Percentiles rank a stretch among this genome's conserved stretches.
These are phyloP conservation scores for Globisporangium paroecandrum DNA, from an alignment of 352 stramenopile genomes.

Conservation along the genomic window DNA sequence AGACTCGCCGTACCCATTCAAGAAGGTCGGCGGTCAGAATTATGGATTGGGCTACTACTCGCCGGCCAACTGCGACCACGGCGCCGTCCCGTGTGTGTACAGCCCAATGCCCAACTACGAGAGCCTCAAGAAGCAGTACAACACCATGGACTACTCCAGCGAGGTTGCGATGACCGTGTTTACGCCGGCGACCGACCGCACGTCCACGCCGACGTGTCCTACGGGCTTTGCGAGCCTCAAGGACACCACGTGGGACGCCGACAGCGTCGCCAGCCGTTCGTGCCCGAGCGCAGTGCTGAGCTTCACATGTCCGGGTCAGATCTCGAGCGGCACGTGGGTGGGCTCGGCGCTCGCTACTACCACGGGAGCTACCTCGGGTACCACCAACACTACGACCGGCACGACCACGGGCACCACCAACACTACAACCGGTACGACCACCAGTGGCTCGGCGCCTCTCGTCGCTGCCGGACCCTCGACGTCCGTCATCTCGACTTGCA, in stretches of 20 bases:
- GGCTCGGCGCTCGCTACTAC: background rate
- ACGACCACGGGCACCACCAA: background rate
- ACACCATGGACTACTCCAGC: conserved; percentile 33
- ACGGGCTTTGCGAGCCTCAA: too few species aligned
- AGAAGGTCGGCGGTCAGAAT: conserved; percentile 49
- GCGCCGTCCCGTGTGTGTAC: conserved; percentile 51
- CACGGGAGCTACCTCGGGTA: background rate
- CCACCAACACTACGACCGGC: background rate
- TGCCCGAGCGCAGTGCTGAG: conserved; percentile 10
- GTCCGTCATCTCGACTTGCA: conserved; percentile 3
- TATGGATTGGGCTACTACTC: conserved; percentile 82
- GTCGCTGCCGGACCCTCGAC: background rate
- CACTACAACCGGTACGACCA: background rate
- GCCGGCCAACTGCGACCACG: conserved; percentile 62
- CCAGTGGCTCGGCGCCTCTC: background rate
- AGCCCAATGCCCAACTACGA: conserved; percentile 75
- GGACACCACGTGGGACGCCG: background rate
- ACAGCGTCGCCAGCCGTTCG: conserved; percentile 11
- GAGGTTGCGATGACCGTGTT: conserved; percentile 29
- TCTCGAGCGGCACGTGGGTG: conserved; percentile 3
- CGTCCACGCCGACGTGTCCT: background rate
- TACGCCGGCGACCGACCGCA: background rate
- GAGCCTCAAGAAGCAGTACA: conserved; percentile 42
- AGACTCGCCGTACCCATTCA: background rate
- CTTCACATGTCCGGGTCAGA: conserved; percentile 6